Evolutionary conservation across 2,329 filamentous ascomycete species (phyloP), one percentile per base, ranked within the genome.

Genomic region (Dothistroma septosporum): DNA sequence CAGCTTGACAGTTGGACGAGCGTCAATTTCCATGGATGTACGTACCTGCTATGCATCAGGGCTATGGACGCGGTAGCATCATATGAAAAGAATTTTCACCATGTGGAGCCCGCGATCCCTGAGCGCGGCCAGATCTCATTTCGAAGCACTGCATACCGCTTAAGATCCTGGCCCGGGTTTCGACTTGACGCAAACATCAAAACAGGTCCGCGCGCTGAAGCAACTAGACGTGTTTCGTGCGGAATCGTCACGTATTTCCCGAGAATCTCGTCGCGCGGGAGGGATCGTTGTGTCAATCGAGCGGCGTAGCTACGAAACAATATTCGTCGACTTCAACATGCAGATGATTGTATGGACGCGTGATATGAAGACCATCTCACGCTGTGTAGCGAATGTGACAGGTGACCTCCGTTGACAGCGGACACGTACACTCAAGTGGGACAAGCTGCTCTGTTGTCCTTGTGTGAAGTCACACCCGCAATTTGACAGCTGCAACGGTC

Each of bases 321-420:
- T 44, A 4, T 44, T 44, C 41, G 41, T 44, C n/a, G 8, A n/a
- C 14, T n/a, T n/a, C 3, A 44, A n/a, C 41, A n/a, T 44, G 14
- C 8, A 14, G 8, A 44, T 5, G 41, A 19, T 1, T 19, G 14
- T 16, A 44, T 19, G 8, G 10, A 19, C 14, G 41, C 41, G 16
- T 44, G 9, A 19, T 44, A 8, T n/a, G 41, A 53, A 53, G 28
- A 21, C 46, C 54, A 58, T 32, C 12, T 21, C n/a, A 37, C 32
- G 21, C 33, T n/a, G 21, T 53, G 24, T 44, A 5, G 37, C 46
- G 41, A 52, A 14, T 28, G 48, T 46, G 24, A 19, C 22, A 10
- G 24, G 47, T 58, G 19, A 33, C 56, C 41, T 41, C 56, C 56
- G 56, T 58, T 58, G 56, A 58, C 56, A 58, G 28, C 56, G 56